Base-by-base conservation (phyloP, 2,329 filamentous ascomycete species). In the Amauroascus niger region DNA sequence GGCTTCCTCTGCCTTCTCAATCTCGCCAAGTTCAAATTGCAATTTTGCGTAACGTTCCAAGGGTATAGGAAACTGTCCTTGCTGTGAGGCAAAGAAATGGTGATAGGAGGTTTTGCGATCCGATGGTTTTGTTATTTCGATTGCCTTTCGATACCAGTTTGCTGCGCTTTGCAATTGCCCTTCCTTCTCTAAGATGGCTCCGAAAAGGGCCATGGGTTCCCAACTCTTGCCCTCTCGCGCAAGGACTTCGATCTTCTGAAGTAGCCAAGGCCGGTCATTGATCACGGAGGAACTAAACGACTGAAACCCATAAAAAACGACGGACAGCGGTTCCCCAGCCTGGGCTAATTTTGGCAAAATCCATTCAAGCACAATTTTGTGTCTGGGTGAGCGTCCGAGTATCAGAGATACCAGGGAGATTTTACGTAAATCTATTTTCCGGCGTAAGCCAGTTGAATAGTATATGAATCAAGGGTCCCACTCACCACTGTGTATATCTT, bases 41-140 rank as follows among this genome's bases (percentile, higher is more conserved):
- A 67, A 32, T 45, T 55, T 56, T 2, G 57, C 55, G 46, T 68
- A 67, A 11, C 63, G 44, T 6, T 63, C 67, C 18, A 20, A 35
- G 16, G 46, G 46, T 11, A 13, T n/a, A n/a, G 22, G 32, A 37
- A 37, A 37, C 18, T 16, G 44, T 9, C n/a, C 14, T 28, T 22
- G 16, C 9, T 22, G 16, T 9, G 40, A n/a, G 33, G n/a, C 5
- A 28, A 28, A 41, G 14, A 39, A 49, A n/a, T 9, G 14, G 28
- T 39, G 16, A 6, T 28, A 4, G 20, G n/a, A 30, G 22, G 6
- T 41, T n/a, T 51, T 13, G 16, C 14, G 39, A 2, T 32, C 16
- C 16, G 44, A 30, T 8, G 50, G 49, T 20, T 52, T 37, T 4
- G 55, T 49, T n/a, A 53, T 32, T 18, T 49, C 48, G 45, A 59